Percentiles rank a stretch among this genome's conserved stretches.
phyloP scores from a whole-genome alignment of 345 rosid species.

The Boechera stricta region DNA sequence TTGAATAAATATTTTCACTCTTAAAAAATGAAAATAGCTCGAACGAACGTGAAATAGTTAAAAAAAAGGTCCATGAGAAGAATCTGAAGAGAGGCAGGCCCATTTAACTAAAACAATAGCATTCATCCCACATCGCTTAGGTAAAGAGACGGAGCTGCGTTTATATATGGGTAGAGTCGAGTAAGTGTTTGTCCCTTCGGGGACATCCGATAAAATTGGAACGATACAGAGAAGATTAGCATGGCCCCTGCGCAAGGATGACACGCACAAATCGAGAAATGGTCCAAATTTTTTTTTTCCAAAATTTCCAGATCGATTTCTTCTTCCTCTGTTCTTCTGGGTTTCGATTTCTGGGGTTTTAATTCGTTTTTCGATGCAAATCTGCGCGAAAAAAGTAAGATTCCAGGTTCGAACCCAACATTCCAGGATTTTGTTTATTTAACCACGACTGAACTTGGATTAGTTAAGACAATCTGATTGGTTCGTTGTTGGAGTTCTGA shows the following conservation, averaged over 20 bases:
- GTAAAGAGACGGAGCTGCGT: fast-evolving
- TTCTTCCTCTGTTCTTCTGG: neutral
- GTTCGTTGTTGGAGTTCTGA: neutral
- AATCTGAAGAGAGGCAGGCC: neutral
- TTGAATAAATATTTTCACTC: neutral
- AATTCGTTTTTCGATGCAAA: neutral
- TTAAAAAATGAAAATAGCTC: too few relatives aligned
- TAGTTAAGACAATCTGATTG: neutral
- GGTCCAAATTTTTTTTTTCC: conserved; percentile 6
- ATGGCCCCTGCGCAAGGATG: conserved; percentile 18
- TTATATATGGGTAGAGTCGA: neutral
- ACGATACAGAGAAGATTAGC: conserved; percentile 17
- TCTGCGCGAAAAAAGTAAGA: neutral
- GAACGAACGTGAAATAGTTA: too few relatives aligned
- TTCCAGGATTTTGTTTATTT: neutral
- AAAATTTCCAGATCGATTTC: neutral
- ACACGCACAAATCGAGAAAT: conserved; percentile 14
- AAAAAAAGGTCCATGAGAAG: neutral
- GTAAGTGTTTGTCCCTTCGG: neutral
- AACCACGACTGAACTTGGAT: neutral
- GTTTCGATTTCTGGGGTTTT: neutral
- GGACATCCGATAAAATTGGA: conserved; percentile 16
- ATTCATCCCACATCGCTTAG: conserved; percentile 27
- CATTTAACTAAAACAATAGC: neutral
- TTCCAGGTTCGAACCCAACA: neutral